Evolutionary conservation across 2,329 filamentous ascomycete species (phyloP).

Genomic region (Botrytis fragariae): DNA sequence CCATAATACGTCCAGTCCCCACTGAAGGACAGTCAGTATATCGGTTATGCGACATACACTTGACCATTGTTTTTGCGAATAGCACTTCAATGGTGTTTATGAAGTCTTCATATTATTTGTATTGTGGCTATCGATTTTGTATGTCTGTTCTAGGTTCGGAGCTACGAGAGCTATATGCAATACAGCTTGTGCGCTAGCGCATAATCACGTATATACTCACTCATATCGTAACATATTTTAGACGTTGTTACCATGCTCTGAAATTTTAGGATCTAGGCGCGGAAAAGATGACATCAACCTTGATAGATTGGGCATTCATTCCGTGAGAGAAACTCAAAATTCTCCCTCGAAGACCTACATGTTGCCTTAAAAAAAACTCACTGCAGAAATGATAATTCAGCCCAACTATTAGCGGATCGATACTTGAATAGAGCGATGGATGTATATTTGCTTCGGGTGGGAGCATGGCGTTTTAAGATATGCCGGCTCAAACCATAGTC

Average conservation of each 20-base stretch:
- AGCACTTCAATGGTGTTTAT: no score
- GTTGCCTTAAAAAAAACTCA: not conserved
- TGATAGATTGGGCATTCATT: not conserved
- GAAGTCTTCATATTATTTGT: no score
- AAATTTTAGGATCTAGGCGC: not conserved
- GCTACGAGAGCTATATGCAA: no score
- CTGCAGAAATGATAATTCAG: not conserved
- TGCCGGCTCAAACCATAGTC: not conserved
- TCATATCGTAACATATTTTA: no score
- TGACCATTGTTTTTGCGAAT: no score
- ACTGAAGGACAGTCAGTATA: not conserved
- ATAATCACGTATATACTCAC: no score
- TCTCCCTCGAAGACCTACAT: no score
- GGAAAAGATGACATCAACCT: not conserved
- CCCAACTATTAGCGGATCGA: not conserved
- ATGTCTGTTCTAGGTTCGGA: no score
- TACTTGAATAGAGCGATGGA: not conserved
- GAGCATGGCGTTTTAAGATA: not conserved
- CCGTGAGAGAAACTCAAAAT: no score
- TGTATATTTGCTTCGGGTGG: not conserved
- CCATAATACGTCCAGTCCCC: not conserved
- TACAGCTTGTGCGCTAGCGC: no score
- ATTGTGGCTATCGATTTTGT: no score
- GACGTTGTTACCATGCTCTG: no score
- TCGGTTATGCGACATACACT: not conserved